phyloP scores from a whole-genome alignment of 345 rosid genomes.

The Euphorbia tirucalli region DNA sequence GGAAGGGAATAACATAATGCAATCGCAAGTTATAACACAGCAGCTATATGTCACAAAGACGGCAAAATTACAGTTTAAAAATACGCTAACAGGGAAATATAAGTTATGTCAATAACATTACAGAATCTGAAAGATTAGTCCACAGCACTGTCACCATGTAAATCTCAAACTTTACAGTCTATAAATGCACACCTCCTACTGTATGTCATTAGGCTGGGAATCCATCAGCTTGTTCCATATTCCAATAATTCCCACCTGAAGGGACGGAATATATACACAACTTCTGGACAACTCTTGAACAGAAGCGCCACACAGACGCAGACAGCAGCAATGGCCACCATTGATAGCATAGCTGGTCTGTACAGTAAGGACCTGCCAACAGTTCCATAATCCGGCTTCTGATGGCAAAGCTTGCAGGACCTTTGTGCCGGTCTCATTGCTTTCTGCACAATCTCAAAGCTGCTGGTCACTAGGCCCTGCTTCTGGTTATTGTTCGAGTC shows the following conservation, averaged over 20 bases:
- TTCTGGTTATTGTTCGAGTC: conserved; percentile 35
- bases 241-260: conserved; percentile 97
- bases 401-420: conserved; percentile 70
- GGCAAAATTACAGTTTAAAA: neutral
- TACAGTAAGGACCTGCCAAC: conserved; percentile 57
- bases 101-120: conserved; percentile 13
- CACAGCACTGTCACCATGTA: conserved; percentile 29
- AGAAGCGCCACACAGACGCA: conserved; percentile 96
- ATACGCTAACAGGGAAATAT: conserved; percentile 17
- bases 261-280: conserved; percentile 78
- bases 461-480: conserved; percentile 35
- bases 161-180: conserved; percentile 40
- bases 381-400: conserved; percentile 50
- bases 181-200: conserved; percentile 28
- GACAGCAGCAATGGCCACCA: conserved; percentile 96
- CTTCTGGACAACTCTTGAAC: conserved; percentile 96
- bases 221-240: conserved; percentile 64
- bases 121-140: conserved; percentile 26
- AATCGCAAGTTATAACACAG: neutral
- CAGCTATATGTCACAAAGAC: neutral
- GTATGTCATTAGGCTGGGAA: no score
- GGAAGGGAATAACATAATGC: neutral
- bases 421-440: conserved; percentile 23
- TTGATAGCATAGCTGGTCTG: conserved; percentile 95
- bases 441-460: conserved; percentile 57